Evolutionary conservation across 805 yeast species (phyloP), one percentile per base, ranked within the genome.

Genomic region (Tetrapisispora phaffii): DNA sequence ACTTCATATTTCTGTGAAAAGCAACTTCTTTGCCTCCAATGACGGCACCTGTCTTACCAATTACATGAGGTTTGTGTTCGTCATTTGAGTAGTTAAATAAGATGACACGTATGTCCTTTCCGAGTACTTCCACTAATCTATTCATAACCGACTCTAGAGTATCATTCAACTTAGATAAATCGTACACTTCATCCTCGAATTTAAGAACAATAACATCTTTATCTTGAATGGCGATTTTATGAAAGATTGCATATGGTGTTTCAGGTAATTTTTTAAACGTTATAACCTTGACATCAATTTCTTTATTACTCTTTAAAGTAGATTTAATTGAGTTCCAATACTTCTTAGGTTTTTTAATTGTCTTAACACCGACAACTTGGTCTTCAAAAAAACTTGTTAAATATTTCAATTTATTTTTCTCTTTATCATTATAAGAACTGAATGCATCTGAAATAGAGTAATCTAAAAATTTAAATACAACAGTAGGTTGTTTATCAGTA

Each of bases 111-210:
- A 24, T 36, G 12, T 31, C 15, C 15, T 8, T 2, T 12, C 46
- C 42, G 26, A 56, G 34, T 4, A 54, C 50, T 32, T 60, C 60
- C 24, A 51, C 56, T 33, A 62, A 41, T 42, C 50, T 56, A 7
- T 55, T 36, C 16, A 49, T 50, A 5, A 49, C 49, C 24, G 55
- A 48, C 35, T 60, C 65, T 29, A 61, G 32, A 37, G 56, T 59
- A 34, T 56, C 60, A 43, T 60, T 61, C 24, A 62, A 34, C 28
- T 43, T 44, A 13, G 45, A 40, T 31, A 56, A 40, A 41, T 59
- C 55, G 43, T 61, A 61, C n/a, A 48, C 40, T 7, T 47, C 32
- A n/a, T 43, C 49, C 12, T 48, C 47, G 23, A 62, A 57, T 22
- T 56, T 45, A 41, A 62, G 56, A 44, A 59, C 47, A 29, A 59